Base-by-base conservation (phyloP, 805 yeast species). In the Candida stauntonica region DNA sequence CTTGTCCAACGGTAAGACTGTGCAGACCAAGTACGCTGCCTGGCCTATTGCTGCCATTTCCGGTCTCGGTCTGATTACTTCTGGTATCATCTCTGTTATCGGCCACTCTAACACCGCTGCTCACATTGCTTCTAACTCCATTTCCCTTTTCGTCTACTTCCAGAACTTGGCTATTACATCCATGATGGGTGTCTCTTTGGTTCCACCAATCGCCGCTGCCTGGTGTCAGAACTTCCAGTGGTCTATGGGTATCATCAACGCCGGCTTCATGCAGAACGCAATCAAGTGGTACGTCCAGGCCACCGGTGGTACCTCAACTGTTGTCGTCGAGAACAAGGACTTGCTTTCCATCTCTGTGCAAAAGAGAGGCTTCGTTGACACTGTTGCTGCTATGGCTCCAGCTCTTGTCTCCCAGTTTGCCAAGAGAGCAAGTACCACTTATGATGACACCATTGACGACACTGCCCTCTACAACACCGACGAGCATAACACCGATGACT, bases 141-240 rank as follows among this genome's bases (percentile, higher is more conserved):
- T 91, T 57, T 86, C 97, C 2, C 68, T 93, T 45, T 93, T 93
- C 63, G 79, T 88, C 38, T 93, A 93, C 63, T 93, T 91, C 75
- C 99, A 93, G 68, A 78, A 85, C 41, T 70, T 93, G 51, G 96
- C 97, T 16, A 79, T 91, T 43, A 82, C 91, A 15, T 76, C 95
- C 14, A 89, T 93, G 96, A 82, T 88, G 88, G 96, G 94, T 40
- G 97, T 91, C 21, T 75, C 86, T 16, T 69, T 77, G 44, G 85
- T 87, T 16, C 99, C 99, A 2, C 99, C 99, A 3, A 89, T 93
- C 50, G 98, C 97, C 5, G 87, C 95, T 3, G 89, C 98, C 3
- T 91, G 99, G 99, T 80, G 94, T 23, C 96, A 91, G 63, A 93
- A 91, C 66, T 93, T 93, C 69, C 80, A 78, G 62, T 91, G 98